Evolutionary conservation across 371 early-diverging fungal genomes (phyloP).

Genomic region (Rhizopus microsporus): DNA sequence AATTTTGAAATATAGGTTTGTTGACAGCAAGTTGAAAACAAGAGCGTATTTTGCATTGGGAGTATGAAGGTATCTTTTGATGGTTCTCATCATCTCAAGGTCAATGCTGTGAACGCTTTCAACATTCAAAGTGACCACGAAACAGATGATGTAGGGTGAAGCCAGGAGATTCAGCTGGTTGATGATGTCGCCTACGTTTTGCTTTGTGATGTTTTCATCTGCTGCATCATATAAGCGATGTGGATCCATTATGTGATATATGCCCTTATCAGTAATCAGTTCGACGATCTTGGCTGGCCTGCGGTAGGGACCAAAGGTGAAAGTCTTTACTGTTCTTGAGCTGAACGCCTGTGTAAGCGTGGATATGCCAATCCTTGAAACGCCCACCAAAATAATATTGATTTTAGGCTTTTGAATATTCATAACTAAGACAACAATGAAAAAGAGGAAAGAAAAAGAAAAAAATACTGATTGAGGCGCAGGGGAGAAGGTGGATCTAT

Average conservation of each 20-base stretch:
- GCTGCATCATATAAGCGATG: neutral
- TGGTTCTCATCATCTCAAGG: conserved; percentile 1
- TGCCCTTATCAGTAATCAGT: neutral
- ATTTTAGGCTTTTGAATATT: conserved; percentile 1
- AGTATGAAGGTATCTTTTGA: neutral
- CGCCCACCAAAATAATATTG: conserved; percentile 2
- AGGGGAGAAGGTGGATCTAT: neutral
- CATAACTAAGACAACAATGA: neutral
- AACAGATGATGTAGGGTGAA: conserved; percentile 1
- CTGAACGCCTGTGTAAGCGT: conserved; percentile 1
- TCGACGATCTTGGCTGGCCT: neutral
- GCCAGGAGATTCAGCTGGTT: neutral
- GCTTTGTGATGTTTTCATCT: neutral
- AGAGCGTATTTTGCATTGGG: neutral
- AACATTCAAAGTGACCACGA: neutral
- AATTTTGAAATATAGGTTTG: neutral
- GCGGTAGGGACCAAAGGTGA: neutral
- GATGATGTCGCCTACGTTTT: neutral
- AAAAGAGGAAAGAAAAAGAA: conserved; percentile 1
- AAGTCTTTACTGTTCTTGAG: neutral
- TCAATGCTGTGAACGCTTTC: neutral
- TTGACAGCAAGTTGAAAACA: neutral
- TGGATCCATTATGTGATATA: conserved; percentile 3
- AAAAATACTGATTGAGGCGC: neutral
- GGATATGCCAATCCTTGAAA: neutral